Conservation (phyloP, 78 protist species). For the Dictyostelium purpureum region DNA sequence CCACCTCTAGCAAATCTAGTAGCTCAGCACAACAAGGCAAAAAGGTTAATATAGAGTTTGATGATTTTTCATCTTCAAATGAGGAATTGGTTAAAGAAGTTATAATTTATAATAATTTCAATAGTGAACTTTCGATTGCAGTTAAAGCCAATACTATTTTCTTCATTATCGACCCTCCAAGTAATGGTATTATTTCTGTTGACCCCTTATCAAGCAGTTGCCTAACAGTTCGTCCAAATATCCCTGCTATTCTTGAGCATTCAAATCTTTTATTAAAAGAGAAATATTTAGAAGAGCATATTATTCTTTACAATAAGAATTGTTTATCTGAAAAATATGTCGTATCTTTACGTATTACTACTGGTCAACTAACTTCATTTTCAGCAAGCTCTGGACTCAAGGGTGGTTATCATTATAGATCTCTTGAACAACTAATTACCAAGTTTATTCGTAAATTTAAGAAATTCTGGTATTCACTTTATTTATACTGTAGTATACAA, state of each 20-base stretch:
- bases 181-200: neutral
- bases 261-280: conserved; percentile 34
- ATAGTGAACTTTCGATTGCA: neutral
- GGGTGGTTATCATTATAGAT: conserved; percentile 73
- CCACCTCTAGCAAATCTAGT: neutral
- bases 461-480: conserved; percentile 46
- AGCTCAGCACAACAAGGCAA: too few relatives aligned
- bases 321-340: conserved; percentile 47
- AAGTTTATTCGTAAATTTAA: conserved; percentile 51
- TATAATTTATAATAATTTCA: conserved; percentile 24
- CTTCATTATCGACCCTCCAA: conserved; percentile 10
- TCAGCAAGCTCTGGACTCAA: conserved; percentile 69
- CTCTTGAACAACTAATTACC: conserved; percentile 26
- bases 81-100: neutral
- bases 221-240: conserved; percentile 34
- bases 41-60: conserved; percentile 33
- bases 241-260: conserved; percentile 24
- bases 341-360: conserved; percentile 46
- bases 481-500: neutral
- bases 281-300: conserved; percentile 62
- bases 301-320: conserved; percentile 42
- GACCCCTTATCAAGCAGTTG: neutral
- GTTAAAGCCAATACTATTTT: conserved; percentile 7
- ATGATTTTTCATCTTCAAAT: neutral
- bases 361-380: conserved; percentile 63